A percentile compares a stretch with the other conserved stretches of the same genome.
phyloP scores from a whole-genome alignment of 202 grass and related monocot species.

The Panicum virgatum region DNA sequence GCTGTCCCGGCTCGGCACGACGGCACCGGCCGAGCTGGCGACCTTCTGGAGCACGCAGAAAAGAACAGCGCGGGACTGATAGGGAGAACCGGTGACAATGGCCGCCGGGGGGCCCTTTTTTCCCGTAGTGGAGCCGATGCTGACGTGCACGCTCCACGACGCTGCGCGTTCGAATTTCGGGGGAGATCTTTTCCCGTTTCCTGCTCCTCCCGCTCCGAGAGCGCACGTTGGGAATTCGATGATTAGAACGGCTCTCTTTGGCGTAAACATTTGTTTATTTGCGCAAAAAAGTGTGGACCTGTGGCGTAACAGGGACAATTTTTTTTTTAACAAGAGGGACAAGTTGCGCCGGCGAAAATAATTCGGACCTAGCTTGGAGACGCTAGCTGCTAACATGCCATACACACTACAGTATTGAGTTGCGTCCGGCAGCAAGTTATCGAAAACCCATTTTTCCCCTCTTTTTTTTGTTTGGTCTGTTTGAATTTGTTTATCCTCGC shows the following conservation, averaged over 20 bases:
- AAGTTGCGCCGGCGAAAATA: conserved; percentile 33
- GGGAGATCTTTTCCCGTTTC: conserved; percentile 26
- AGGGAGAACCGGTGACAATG: conserved; percentile 47
- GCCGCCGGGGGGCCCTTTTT: conserved; percentile 7
- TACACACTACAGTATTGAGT: conserved; percentile 6
- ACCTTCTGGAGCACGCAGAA: conserved; percentile 19
- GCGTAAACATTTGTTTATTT: conserved; percentile 13
- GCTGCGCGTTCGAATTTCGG: conserved; percentile 39
- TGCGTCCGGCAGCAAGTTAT: conserved; percentile 40
- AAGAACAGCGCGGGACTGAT: not conserved
- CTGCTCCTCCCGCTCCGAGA: not conserved
- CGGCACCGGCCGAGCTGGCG: conserved; percentile 35
- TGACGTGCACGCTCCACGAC: conserved; percentile 60
- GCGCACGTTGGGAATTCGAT: conserved; percentile 38
- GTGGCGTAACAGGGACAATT: not conserved
- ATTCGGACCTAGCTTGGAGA: not conserved
- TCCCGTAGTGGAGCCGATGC: conserved; percentile 58
- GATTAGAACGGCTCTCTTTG: not conserved
- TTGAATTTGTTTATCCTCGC: too few species aligned
- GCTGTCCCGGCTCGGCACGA: conserved; percentile 27
- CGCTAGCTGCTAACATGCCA: conserved; percentile 23
- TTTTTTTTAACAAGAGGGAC: not conserved
- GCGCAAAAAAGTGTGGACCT: too few species aligned
- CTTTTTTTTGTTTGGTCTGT: not conserved
- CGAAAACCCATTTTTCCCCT: not conserved